Base-by-base conservation (phyloP, 192 early-diverging fungal species). In the Dissophora ornata region DNA sequence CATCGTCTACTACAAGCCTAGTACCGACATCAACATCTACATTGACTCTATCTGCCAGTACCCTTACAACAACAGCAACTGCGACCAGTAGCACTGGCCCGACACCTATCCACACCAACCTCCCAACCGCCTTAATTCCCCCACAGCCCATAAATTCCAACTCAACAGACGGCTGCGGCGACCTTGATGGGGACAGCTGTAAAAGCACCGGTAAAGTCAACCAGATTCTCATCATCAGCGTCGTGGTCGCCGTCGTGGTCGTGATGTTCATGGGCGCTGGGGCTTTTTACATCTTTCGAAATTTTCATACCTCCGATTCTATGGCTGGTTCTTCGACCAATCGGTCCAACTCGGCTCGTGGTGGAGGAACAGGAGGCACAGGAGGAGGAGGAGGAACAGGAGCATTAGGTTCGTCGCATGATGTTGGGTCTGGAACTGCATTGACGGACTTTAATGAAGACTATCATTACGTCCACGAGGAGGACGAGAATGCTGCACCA, bases 71-170 rank as follows among this genome's bases (percentile, higher is more conserved):
- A 36, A 21, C 53, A 45, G 2, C 25, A 8, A 26, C 40, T n/a
- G 44, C 18, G 15, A 22, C 1, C 50, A 12, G 4, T 21, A 32
- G 11, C 38, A 38, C 26, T 26, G 32, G 9, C 26, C 36, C 56
- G 10, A 58, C 67, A 1, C 48, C 38, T 18, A 28, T 58, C 49
- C 55, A 33, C 12, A 29, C 55, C 25, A 21, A 2, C 1, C 59
- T 69, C 49, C 67, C 67, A 1, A 52, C 26, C 7, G 49, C 55
- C 10, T 45, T 69, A 1, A 58, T 69, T 28, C 67, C 67, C 13
- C 67, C 67, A 28, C 46, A 69, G 11, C 67, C 67, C 4, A 22
- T 48, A 19, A 45, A 69, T 33, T 30, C 65, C 4, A 47, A 49
- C 0, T 48, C 53, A 1, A 42, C 22, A 5, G 38, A 34, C 34